Base-by-base conservation (phyloP, 768 basidiomycete genomes). In the Sporobolomyces roseus region DNA sequence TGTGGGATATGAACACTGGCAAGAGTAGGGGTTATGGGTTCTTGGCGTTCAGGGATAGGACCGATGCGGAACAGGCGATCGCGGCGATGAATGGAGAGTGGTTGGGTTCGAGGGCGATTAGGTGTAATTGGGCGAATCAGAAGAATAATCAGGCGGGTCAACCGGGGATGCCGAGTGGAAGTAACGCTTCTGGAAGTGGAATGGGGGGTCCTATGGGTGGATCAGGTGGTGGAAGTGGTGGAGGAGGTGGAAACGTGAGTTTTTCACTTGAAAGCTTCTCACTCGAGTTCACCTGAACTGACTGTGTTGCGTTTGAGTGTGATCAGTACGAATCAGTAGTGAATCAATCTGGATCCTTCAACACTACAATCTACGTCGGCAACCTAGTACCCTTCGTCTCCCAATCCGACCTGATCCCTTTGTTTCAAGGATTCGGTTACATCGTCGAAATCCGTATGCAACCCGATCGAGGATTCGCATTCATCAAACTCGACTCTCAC, bases 1-100 rank as follows among this genome's bases (percentile, higher is more conserved):
- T 98, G 94, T 98, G 94, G 94, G 96, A 99, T 79, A 97, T 98
- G 92, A 96, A 93, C 81, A 94, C 93, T 61, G 96, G 96, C 70
- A 97, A 98, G 82, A 91, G 89, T 77, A 88, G 94, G 76, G 94
- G 94, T 48, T 97, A 98, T 78, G 93, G 94, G 58, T 98, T 98
- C 84, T 85, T 98, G 72, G 93, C 94, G 4, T 98, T 97, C 85
- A 85, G 94, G 76, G 96, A 99, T 83, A 93, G 94, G 81, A 91
- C 94, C 60, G 96, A 99, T 76, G 96, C 96, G 36, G 96, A 99
- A 79, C 96, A 98, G 79, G 96, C 96, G 49, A 99, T 99, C 78
- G 89, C 90, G 36, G 93, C 94, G 68, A 99, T 99, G 96, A 99
- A 99, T 77, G 96, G 96, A 65, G 94, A 99, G 83, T 99, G 92